These are phyloP conservation scores for Aegilops bicornis DNA, from an alignment of 176 grass and related monocot genomes.

Conservation along the genomic window DNA sequence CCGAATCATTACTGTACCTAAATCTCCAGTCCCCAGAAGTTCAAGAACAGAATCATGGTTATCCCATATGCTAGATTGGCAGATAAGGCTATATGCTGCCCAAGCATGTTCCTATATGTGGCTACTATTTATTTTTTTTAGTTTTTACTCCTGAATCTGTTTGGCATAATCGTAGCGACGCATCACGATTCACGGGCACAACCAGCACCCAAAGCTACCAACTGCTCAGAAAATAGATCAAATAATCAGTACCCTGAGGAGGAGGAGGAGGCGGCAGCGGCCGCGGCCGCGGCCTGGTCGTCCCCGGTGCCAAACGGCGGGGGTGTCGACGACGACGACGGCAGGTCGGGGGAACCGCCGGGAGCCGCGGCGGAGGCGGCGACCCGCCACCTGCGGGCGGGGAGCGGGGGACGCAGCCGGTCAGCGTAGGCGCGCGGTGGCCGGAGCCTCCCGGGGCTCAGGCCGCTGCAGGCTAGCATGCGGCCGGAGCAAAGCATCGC, in stretches of 20 bases:
- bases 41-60: neutral
- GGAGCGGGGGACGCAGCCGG: slow-evolving; percentile 32
- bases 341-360: slow-evolving; percentile 43
- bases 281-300: slow-evolving; percentile 18
- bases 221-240: neutral
- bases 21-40: neutral
- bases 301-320: slow-evolving; percentile 44
- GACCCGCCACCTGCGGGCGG: slow-evolving; percentile 50
- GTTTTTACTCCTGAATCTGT: neutral
- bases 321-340: slow-evolving; percentile 44
- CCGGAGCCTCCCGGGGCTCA: slow-evolving; percentile 26
- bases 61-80: neutral
- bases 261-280: neutral
- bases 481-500: slow-evolving; percentile 87
- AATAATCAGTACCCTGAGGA: slow-evolving; percentile 39
- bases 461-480: slow-evolving; percentile 63
- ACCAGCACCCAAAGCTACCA: neutral
- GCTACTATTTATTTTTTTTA: neutral
- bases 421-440: slow-evolving; percentile 29
- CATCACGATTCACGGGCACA: neutral
- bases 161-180: neutral
- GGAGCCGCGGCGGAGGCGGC: slow-evolving; percentile 51
- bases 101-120: neutral
- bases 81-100: neutral
- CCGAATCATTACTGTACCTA: neutral